Evolutionary conservation across 2,329 filamentous ascomycete genomes (phyloP), one percentile per base, ranked within the genome.

Genomic region (Pseudocercospora pini-densiflorae): DNA sequence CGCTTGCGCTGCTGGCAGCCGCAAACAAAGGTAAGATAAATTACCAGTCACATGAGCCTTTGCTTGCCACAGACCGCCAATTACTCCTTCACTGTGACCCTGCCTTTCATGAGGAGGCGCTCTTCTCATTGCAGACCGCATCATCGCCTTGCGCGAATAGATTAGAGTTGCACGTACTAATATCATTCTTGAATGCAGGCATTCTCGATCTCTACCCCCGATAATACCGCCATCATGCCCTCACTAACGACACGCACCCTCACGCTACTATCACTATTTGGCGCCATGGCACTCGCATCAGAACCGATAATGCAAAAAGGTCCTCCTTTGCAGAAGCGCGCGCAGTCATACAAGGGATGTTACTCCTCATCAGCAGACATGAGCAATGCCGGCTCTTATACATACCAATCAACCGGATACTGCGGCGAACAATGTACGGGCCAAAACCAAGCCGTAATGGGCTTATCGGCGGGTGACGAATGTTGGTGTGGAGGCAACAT

Each of bases 401-500:
- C 76, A 21, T 89, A 82, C 72, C 86, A 88, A 72, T 85, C 83
- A 69, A 78, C 79, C 29, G 87, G 87, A 65, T 84, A 84, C 70
- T 90, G 88, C 71, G 83, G 86, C 69, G 33, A 55, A 57, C 76
- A 81, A 70, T 90, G 88, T 75, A 72, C 81, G 24, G 73, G 79
- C 3, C n/a, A 58, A 29, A 74, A 81, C 7, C 82, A 85, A 36
- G 71, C 83, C 1, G 90, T 93, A 6, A 88, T 89, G 73, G 92
- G 84, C 33, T 80, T 92, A 49, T 87, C 85, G 6, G 84, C 84
- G n/a, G 86, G 86, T n/a, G 81, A 84, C 19, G 79, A 87, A 69
- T 97, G 93, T 80, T 92, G 84, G 74, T 97, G 93, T 75, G 93
- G 93, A 66, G 81, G 87, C 69, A 79, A 84, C 67, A 85, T 93